Evolutionary conservation across 2,329 filamentous ascomycete genomes (phyloP), one percentile per base, ranked within the genome.

Genomic region (Sarocladium strictum): DNA sequence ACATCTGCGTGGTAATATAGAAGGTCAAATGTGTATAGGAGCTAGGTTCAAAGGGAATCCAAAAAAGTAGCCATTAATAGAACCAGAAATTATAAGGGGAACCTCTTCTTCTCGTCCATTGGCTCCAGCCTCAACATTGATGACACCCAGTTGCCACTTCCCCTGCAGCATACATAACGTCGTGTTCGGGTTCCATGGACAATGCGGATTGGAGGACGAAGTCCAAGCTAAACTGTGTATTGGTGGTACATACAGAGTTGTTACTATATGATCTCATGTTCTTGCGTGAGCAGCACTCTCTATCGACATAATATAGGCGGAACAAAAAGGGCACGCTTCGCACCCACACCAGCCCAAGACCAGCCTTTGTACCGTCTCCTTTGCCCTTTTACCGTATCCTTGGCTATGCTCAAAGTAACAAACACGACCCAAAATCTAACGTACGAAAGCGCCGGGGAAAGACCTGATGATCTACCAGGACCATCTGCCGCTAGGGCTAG

Each of bases 251-350:
- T n/a, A 38, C n/a, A 24, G 9, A 7, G n/a, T 23, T 43, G 6
- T 24, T 9, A 23, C 40, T 6, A 12, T 19, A 21, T 6, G 21
- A 4, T 23, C 24, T 15, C 17, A 43, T 43, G 12, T 47, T 47
- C 19, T 29, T 17, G 47, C 47, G 27, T 51, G 23, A 51, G 47
- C 47, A 19, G 47, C 47, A 29, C 47, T 23, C 11, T 51, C 47
- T 51, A 23, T 51, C 15, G 15, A 51, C 47, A 4, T 33, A 51
- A 51, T 27, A 7, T 23, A 51, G 10, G 43, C 43, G 15, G 43
- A 27, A 17, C 12, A 10, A n/a, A n/a, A 38, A 17, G 19, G 12
- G 35, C 35, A n/a, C 5, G 24, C n/a, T n/a, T n/a, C n/a, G n/a
- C n/a, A n/a, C n/a, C n/a, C n/a, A n/a, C n/a, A n/a, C n/a, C n/a